Conservation (phyloP, 2,329 filamentous ascomycete genomes). For the Cytospora piceae region DNA sequence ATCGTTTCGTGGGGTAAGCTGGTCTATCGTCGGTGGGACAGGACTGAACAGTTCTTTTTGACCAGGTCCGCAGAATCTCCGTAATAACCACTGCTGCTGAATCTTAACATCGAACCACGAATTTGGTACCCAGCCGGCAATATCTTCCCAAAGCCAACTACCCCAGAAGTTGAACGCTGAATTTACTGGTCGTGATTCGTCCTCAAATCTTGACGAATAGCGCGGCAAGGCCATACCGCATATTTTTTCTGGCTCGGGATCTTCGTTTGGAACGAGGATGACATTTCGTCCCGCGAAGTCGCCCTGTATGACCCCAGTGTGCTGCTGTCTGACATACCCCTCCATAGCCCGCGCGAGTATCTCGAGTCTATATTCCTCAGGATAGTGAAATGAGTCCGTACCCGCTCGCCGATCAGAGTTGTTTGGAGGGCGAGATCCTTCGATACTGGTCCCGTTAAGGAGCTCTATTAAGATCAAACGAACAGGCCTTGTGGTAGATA, state of each 20-base stretch:
- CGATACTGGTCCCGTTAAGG: background rate
- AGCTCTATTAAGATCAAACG: background rate
- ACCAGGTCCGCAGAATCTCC: background rate
- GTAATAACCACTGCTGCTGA: background rate
- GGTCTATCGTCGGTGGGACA: background rate
- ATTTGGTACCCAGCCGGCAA: constrained; percentile 1
- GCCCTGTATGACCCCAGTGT: background rate
- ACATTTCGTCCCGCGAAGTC: constrained; percentile 3
- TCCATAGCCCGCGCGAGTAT: constrained; percentile 8
- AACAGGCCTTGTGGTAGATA: background rate
- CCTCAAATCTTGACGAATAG: background rate
- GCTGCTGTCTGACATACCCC: background rate
- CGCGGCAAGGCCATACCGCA: background rate
- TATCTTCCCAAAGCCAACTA: background rate
- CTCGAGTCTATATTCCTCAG: background rate
- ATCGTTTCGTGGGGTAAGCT: too few relatives aligned
- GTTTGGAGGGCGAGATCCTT: background rate
- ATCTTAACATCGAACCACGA: background rate
- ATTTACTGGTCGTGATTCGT: background rate
- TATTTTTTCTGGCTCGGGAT: background rate
- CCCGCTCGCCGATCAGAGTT: too few relatives aligned
- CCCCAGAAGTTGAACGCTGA: background rate
- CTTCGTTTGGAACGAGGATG: background rate
- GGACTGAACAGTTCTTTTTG: background rate
- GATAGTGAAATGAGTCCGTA: background rate